Conservation (phyloP, 352 stramenopile species). For the Pythium phragmiticola region DNA sequence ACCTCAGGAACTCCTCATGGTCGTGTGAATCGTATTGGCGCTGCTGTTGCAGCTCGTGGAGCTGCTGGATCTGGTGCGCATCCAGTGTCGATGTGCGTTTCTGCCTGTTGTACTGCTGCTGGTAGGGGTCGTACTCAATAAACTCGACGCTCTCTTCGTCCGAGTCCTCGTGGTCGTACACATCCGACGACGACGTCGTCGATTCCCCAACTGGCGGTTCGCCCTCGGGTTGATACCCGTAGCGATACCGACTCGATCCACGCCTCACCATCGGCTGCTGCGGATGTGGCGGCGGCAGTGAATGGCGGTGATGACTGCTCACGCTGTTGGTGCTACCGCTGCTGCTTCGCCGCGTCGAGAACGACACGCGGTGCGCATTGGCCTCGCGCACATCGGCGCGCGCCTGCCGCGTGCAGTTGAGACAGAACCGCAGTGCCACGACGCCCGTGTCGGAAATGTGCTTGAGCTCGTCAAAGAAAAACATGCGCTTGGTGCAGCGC, state of each 20-base stretch:
- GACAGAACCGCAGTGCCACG: constrained; percentile 33
- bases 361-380: constrained; percentile 10
- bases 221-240: constrained; percentile 6
- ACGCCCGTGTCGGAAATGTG: constrained; percentile 32
- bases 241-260: neutral
- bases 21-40: constrained; percentile 14
- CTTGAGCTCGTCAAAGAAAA: constrained; percentile 38
- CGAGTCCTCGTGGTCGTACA: constrained; percentile 23
- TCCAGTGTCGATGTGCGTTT: neutral
- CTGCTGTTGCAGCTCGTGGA: constrained; percentile 22
- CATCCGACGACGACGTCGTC: neutral
- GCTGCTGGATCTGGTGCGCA: constrained; percentile 19
- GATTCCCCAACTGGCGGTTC: constrained; percentile 13
- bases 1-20: constrained; percentile 20
- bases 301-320: neutral
- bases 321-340: constrained; percentile 8
- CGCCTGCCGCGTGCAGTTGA: constrained; percentile 34
- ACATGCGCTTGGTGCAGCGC: constrained; percentile 32
- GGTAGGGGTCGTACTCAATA: constrained; percentile 12
- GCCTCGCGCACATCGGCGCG: constrained; percentile 23
- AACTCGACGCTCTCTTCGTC: constrained; percentile 18
- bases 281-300: neutral
- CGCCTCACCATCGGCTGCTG: constrained; percentile 12
- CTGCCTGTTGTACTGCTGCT: neutral
- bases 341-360: constrained; percentile 10